Base-by-base conservation (phyloP, 2,329 filamentous ascomycete species). In the Chlorencoelia australis region DNA sequence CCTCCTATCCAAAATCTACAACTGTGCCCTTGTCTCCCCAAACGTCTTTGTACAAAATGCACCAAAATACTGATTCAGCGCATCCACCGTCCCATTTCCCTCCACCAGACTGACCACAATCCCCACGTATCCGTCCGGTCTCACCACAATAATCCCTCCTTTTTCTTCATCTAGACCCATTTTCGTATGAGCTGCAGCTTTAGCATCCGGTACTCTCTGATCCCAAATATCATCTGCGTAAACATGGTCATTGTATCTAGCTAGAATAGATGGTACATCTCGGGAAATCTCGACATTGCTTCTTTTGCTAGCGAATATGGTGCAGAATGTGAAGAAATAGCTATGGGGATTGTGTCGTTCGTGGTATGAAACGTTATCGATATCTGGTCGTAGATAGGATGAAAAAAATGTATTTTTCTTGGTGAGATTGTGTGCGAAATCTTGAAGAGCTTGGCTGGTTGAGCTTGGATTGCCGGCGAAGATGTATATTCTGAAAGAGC, bases 181-280 rank as follows among this genome's bases (percentile, higher is more conserved):
- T 69, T 94, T 94, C 27, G 79, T 78, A 59, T 95, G 88, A 4
- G 85, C 85, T 3, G 83, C 69, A 4, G 80, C 85, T 48, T 68
- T 69, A 1, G 82, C 79, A 14, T 79, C 66, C 0, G 81, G 77
- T 1, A 85, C 79, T 5, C 74, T 68, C 28, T 71, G 66, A 55
- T 91, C 83, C 64, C 74, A 79, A 31, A 82, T 68, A 58, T 94
- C 86, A 51, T 94, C 88, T 1, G 86, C 82, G 52, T 94, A 94
- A 22, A 94, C 68, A 51, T 91, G 82, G 50, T 87, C 79, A 32
- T 77, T 69, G 59, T 94, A 94, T 37, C 83, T 70, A 4, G 73
- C 75, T 39, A 95, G 67, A 2, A 82, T 53, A 14, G 68, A 65
- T 0, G 88, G 88, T 2, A 89, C 68, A 46, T 85, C 71, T 22